Percentiles rank a stretch among this genome's conserved stretches.
Evolutionary conservation across 257 asterid genomes (phyloP).

Genomic region (Petunia secreta): DNA sequence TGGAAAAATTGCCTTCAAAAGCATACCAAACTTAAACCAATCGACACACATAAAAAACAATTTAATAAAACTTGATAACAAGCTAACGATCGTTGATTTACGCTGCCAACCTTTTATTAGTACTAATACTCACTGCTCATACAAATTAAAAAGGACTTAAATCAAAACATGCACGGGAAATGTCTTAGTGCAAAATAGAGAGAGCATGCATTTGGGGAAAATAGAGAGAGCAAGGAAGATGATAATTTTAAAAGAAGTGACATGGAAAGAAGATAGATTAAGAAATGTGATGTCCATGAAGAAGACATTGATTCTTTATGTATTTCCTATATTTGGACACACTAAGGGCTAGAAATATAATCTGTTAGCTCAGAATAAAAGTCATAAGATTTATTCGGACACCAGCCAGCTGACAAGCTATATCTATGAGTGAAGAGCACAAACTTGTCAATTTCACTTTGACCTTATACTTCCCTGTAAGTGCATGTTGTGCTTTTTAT

Average conservation of each 20-base stretch:
- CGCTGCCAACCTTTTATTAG: not conserved
- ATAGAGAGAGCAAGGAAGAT: too few species aligned
- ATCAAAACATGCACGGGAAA: not conserved
- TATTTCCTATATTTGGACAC: not conserved
- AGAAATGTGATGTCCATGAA: not conserved
- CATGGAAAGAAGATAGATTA: not conserved
- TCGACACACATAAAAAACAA: not conserved
- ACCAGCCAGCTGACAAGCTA: conserved; percentile 1
- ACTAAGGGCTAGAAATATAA: not conserved
- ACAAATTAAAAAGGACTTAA: not conserved
- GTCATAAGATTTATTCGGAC: not conserved
- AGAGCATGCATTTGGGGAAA: conserved; percentile 3
- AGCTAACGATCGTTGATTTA: too few species aligned
- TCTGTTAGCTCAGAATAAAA: not conserved
- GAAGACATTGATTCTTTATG: not conserved
- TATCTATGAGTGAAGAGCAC: conserved; percentile 11
- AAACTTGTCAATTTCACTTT: not conserved
- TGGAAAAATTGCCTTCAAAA: not conserved
- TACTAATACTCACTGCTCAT: not conserved
- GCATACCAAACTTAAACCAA: not conserved
- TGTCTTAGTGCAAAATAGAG: not conserved
- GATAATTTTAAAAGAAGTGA: not conserved
- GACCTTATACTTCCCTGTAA: conserved; percentile 4
- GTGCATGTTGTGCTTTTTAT: not conserved
- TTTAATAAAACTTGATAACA: not conserved